These are phyloP conservation scores for Lagerstroemia speciosa DNA, from an alignment of 345 rosid genomes.

Conservation along the genomic window DNA sequence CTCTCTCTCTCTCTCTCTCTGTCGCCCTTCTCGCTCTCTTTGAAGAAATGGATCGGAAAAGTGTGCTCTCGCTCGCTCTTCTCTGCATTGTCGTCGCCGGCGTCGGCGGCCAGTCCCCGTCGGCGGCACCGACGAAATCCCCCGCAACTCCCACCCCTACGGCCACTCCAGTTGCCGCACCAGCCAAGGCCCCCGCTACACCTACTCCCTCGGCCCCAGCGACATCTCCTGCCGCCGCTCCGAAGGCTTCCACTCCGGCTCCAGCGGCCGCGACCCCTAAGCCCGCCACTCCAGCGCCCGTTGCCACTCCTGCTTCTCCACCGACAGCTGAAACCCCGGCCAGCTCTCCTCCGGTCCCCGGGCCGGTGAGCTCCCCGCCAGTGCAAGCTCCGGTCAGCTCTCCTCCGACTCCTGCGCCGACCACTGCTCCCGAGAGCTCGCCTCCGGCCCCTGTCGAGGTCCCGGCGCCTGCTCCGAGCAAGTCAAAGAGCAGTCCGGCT, in stretches of 20 bases:
- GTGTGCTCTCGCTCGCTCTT: slow-evolving; percentile 26
- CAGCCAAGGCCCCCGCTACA: slow-evolving; percentile 7
- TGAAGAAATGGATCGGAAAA: slow-evolving; percentile 36
- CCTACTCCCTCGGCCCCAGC: slow-evolving; percentile 9
- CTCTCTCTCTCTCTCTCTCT: background rate
- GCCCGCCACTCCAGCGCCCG: slow-evolving; percentile 18
- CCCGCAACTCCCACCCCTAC: slow-evolving; percentile 13
- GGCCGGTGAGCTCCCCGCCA: slow-evolving; percentile 31
- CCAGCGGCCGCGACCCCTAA: slow-evolving; percentile 17
- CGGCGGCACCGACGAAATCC: slow-evolving; percentile 41
- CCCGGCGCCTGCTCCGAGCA: slow-evolving; percentile 34
- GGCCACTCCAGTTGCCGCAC: background rate
- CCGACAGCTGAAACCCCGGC: slow-evolving; percentile 17
- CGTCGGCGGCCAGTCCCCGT: slow-evolving; percentile 59
- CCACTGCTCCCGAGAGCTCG: slow-evolving; percentile 18
- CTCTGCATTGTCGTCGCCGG: slow-evolving; percentile 46
- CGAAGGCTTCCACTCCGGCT: slow-evolving; percentile 20
- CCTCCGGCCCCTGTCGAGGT: slow-evolving; percentile 24
- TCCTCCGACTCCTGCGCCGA: slow-evolving; percentile 24
- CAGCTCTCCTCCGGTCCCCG: slow-evolving; percentile 16
- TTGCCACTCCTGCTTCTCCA: slow-evolving; percentile 17
- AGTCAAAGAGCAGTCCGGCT: slow-evolving; percentile 22
- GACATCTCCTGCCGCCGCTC: slow-evolving; percentile 3
- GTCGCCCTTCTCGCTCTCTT: background rate
- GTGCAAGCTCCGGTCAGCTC: slow-evolving; percentile 16